Evolutionary conservation across 441 rosid genomes (phyloP).

Genomic region (Eruca vesicaria): DNA sequence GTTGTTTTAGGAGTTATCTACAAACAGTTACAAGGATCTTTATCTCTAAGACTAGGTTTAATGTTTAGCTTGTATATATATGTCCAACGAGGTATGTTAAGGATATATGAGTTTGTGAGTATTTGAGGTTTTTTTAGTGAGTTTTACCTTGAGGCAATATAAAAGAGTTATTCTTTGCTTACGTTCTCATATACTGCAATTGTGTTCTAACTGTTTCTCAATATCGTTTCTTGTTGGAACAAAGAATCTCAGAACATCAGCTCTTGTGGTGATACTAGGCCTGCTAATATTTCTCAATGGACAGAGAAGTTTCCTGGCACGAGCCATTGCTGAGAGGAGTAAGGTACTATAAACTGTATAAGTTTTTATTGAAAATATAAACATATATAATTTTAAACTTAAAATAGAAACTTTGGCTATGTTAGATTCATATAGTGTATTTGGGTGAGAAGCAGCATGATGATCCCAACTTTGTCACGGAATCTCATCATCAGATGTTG

Average conservation of each 20-base stretch:
- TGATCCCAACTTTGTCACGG: slow-evolving; percentile 19
- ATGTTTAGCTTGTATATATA: too few relatives aligned
- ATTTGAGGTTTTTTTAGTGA: too few relatives aligned
- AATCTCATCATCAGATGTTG: slow-evolving; percentile 21
- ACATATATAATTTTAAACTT: background rate
- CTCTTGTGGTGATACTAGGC: background rate
- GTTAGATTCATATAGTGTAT: slow-evolving; percentile 29
- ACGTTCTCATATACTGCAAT: too few relatives aligned
- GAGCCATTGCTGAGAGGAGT: background rate
- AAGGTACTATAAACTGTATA: background rate
- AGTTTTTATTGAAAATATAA: background rate
- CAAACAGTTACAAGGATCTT: background rate
- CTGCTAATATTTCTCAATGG: background rate
- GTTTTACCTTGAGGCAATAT: too few relatives aligned
- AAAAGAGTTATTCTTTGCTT: too few relatives aligned
- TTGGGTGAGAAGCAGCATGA: slow-evolving; percentile 25
- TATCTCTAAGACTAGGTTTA: background rate
- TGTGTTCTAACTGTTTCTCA: too few relatives aligned
- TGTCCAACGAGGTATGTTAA: too few relatives aligned
- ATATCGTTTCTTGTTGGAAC: background rate
- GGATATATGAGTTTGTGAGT: too few relatives aligned
- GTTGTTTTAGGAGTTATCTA: background rate
- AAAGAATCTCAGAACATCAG: background rate
- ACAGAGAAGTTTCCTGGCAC: background rate
- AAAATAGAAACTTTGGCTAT: too few relatives aligned